These are phyloP conservation scores for Hypoxylon subgilvum DNA, from an alignment of 495 filamentous ascomycete genomes.

Conservation along the genomic window DNA sequence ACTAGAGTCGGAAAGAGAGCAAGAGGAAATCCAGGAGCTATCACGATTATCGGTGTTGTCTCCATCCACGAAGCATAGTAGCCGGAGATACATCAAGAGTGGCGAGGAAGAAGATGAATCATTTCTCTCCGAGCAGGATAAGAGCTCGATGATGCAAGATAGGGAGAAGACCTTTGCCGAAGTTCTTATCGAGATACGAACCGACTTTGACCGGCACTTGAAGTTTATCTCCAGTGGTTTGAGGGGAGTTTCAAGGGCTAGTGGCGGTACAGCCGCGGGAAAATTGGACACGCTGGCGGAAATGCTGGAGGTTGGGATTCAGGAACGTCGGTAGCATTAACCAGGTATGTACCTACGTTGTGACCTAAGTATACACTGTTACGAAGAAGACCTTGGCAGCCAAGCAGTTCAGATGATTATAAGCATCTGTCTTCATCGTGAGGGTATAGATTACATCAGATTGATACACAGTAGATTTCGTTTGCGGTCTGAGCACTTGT, in stretches of 20 bases:
- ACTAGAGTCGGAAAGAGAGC: constrained; percentile 45
- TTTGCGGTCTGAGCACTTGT: too few relatives aligned
- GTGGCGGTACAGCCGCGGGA: constrained; percentile 53
- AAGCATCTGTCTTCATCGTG: too few relatives aligned
- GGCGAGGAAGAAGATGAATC: constrained; percentile 51
- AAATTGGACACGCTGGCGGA: constrained; percentile 67
- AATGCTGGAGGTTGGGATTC: constrained; percentile 61
- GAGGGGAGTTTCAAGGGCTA: constrained; percentile 64
- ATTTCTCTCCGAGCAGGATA: constrained; percentile 39
- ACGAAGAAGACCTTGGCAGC: too few relatives aligned
- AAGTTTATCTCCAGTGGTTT: constrained; percentile 62
- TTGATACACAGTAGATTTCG: too few relatives aligned
- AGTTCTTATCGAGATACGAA: constrained; percentile 50
- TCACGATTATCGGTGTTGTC: constrained; percentile 42
- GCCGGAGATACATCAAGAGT: constrained; percentile 40
- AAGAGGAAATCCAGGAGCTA: constrained; percentile 50
- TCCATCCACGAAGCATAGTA: constrained; percentile 23
- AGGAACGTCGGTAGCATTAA: constrained; percentile 21
- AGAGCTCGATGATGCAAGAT: constrained; percentile 35
- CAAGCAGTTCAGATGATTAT: too few relatives aligned
- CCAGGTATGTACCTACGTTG: too few relatives aligned
- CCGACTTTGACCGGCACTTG: constrained; percentile 57
- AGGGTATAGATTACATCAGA: too few relatives aligned
- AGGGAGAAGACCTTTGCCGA: constrained; percentile 46
- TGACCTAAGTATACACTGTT: too few relatives aligned